These are phyloP conservation scores for Candida insectorum DNA, from an alignment of 805 yeast species.

Conservation along the genomic window DNA sequence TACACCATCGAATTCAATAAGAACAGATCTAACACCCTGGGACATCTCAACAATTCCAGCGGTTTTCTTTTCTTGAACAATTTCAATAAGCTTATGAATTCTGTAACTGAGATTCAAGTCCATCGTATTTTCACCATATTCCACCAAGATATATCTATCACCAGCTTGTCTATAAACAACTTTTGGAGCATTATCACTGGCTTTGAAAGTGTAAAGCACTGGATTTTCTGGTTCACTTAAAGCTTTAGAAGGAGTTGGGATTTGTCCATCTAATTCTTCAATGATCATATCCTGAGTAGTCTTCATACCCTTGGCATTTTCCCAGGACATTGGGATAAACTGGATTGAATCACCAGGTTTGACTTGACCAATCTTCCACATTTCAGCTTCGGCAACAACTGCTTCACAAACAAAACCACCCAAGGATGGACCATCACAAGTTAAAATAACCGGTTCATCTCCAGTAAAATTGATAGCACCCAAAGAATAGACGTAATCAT, in stretches of 20 bases:
- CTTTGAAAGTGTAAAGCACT: constrained; percentile 52
- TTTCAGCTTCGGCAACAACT: constrained; percentile 90
- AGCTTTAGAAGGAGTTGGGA: constrained; percentile 22
- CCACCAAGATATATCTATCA: constrained; percentile 87
- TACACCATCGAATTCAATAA: constrained; percentile 74
- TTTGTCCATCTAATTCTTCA: constrained; percentile 40
- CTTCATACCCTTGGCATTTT: constrained; percentile 64
- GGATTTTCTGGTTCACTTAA: constrained; percentile 58
- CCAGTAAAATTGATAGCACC: constrained; percentile 99
- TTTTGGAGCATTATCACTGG: constrained; percentile 54
- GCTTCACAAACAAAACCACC: constrained; percentile 98
- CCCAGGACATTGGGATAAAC: constrained; percentile 74
- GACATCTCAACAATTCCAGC: constrained; percentile 92
- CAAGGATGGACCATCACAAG: constrained; percentile 96
- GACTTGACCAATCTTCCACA: constrained; percentile 98
- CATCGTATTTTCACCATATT: constrained; percentile 86
- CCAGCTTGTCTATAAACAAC: constrained; percentile 95
- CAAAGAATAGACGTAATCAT: constrained; percentile 92
- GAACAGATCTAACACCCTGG: constrained; percentile 93
- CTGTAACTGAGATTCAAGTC: constrained; percentile 84
- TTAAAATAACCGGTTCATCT: constrained; percentile 95
- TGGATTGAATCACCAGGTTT: constrained; percentile 87
- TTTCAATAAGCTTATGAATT: constrained; percentile 74
- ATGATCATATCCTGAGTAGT: constrained; percentile 55
- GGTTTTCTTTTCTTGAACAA: constrained; percentile 63